Evolutionary conservation across 352 stramenopile genomes (phyloP).

Genomic region (Phytophthora boehmeriae): DNA sequence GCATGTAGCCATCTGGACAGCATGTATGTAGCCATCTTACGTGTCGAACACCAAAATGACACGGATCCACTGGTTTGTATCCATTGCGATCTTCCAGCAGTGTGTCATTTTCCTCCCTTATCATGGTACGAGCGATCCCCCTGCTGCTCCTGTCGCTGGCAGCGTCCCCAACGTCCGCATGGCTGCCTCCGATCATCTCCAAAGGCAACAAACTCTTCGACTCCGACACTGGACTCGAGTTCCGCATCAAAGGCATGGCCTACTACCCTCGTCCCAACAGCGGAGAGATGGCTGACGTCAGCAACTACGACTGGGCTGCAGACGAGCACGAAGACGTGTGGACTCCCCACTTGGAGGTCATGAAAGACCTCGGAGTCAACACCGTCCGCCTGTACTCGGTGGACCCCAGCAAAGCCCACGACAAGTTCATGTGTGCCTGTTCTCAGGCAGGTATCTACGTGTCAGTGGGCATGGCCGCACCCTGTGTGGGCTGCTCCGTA

Average conservation of each 20-base stretch:
- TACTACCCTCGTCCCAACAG: constrained; percentile 68
- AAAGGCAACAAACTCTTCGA: constrained; percentile 86
- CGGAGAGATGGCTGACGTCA: constrained; percentile 45
- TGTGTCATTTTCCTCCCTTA: too few relatives aligned
- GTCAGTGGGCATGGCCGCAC: constrained; percentile 52
- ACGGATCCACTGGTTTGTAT: too few relatives aligned
- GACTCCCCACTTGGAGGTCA: constrained; percentile 46
- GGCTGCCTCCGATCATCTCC: constrained; percentile 39
- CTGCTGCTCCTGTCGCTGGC: too few relatives aligned
- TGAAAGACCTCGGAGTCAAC: constrained; percentile 62
- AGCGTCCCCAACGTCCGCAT: constrained; percentile 15
- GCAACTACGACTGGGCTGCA: constrained; percentile 60
- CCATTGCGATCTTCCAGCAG: too few relatives aligned
- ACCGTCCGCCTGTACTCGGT: constrained; percentile 64
- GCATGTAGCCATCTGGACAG: too few relatives aligned
- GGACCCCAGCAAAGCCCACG: constrained; percentile 53
- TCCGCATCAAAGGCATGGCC: constrained; percentile 61
- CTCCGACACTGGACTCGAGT: constrained; percentile 55
- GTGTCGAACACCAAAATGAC: too few relatives aligned
- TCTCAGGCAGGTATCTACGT: constrained; percentile 65
- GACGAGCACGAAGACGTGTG: constrained; percentile 61
- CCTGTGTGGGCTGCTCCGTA: constrained; percentile 56
- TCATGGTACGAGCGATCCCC: too few relatives aligned
- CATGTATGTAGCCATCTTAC: too few relatives aligned
- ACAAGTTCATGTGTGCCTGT: constrained; percentile 77